Percentiles rank a stretch among this genome's conserved stretches.
Evolutionary conservation across 441 rosid species (phyloP).

Genomic region (Cnidoscolus chayamansa): DNA sequence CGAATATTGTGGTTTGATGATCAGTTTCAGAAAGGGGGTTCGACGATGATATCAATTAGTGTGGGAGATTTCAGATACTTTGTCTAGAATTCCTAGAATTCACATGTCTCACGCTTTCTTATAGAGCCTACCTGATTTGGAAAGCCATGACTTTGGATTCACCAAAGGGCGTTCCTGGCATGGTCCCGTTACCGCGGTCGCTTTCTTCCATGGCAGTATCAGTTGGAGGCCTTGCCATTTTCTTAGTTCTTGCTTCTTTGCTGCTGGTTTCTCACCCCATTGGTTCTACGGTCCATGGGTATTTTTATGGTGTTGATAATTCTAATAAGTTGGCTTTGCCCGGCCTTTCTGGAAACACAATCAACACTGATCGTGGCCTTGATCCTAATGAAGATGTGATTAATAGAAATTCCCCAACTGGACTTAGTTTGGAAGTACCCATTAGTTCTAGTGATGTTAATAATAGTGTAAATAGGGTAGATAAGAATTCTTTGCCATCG

Average conservation of each 20-base stretch:
- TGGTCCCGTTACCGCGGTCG: constrained; percentile 51
- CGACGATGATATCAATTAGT: neutral
- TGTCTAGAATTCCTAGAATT: neutral
- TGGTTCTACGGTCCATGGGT: constrained; percentile 47
- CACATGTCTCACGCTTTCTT: constrained; percentile 1
- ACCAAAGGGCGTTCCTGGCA: constrained; percentile 39
- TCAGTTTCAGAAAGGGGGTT: constrained; percentile 13
- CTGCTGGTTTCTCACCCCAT: constrained; percentile 59
- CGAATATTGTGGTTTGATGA: constrained; percentile 16
- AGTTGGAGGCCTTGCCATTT: constrained; percentile 55
- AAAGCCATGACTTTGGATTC: constrained; percentile 57
- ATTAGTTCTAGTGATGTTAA: constrained; percentile 26
- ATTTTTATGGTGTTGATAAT: constrained; percentile 53
- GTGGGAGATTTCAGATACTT: neutral
- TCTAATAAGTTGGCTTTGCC: constrained; percentile 32
- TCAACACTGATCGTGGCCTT: neutral
- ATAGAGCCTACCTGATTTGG: constrained; percentile 12
- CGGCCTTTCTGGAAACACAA: constrained; percentile 18
- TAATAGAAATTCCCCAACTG: constrained; percentile 24
- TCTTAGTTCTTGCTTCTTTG: constrained; percentile 66
- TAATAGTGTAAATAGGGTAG: constrained; percentile 21
- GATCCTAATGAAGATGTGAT: constrained; percentile 22
- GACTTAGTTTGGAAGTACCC: constrained; percentile 29
- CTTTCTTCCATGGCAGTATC: constrained; percentile 57
- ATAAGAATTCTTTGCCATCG: constrained; percentile 17